phyloP scores from a whole-genome alignment of 257 asterid species.

The Buddleja alternifolia region DNA sequence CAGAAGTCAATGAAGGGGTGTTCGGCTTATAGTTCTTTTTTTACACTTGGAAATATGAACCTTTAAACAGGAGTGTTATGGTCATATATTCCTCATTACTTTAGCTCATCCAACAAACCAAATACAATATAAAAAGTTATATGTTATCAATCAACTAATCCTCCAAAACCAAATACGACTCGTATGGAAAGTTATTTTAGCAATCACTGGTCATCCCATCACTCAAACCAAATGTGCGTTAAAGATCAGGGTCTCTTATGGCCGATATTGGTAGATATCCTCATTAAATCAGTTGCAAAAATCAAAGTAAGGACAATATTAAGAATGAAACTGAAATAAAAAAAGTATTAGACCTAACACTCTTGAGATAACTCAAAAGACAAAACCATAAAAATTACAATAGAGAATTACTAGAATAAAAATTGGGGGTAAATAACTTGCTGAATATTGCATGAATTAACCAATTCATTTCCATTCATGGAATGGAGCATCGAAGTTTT shows the following conservation, averaged over 20 bases:
- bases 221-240: no score
- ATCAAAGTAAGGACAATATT: neutral
- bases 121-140: no score
- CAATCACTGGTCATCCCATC: no score
- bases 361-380: slow-evolving; percentile 5
- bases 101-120: no score
- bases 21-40: neutral
- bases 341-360: neutral
- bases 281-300: neutral
- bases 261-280: slow-evolving; percentile 14
- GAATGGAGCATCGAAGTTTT: slow-evolving; percentile 14
- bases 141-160: no score
- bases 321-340: neutral
- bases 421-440: neutral
- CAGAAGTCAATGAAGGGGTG: neutral
- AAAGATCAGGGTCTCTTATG: neutral
- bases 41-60: neutral
- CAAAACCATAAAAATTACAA: slow-evolving; percentile 8
- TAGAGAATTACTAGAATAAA: neutral
- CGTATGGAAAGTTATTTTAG: no score
- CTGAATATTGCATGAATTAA: neutral
- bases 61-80: no score
- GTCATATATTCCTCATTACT: no score
- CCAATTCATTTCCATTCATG: slow-evolving; percentile 3
- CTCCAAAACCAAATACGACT: no score